Conservation (phyloP, 371 early-diverging fungal species). For the Rhizomucor miehei region DNA sequence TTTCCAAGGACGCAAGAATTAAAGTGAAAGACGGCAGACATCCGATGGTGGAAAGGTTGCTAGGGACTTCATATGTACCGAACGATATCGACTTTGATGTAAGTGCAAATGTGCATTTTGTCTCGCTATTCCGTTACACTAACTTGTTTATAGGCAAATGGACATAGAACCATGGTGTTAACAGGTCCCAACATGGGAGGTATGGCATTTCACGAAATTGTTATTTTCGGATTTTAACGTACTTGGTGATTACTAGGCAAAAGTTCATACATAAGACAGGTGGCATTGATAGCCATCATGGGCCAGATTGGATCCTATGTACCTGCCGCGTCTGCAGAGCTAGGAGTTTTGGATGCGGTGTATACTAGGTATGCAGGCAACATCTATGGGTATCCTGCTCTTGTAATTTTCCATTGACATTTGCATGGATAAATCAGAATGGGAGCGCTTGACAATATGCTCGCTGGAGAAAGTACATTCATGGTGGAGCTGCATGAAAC, state of each 20-base stretch:
- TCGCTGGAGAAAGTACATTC: conserved; percentile 83
- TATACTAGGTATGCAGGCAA: conserved; percentile 46
- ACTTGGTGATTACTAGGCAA: too few relatives aligned
- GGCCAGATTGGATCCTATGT: conserved; percentile 85
- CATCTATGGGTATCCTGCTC: too few relatives aligned
- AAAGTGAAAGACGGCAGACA: conserved; percentile 57
- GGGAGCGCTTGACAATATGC: conserved; percentile 67
- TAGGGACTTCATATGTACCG: conserved; percentile 52
- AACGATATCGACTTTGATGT: conserved; percentile 65
- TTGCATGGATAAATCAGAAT: conserved; percentile 30
- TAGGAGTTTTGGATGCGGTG: conserved; percentile 70
- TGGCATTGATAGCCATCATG: conserved; percentile 76
- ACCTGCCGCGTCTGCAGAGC: conserved; percentile 49
- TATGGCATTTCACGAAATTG: conserved; percentile 29
- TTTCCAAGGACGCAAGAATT: conserved; percentile 40
- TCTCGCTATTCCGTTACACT: too few relatives aligned
- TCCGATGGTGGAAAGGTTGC: conserved; percentile 56
- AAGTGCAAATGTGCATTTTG: too few relatives aligned
- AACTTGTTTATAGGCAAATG: conserved; percentile 12
- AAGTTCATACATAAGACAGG: conserved; percentile 75
- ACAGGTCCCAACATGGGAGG: conserved; percentile 94
- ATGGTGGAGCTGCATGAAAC: conserved; percentile 88
- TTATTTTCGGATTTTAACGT: too few relatives aligned
- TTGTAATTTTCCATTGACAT: too few relatives aligned
- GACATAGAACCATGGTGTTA: conserved; percentile 48